Base-by-base conservation (phyloP, 2,329 filamentous ascomycete genomes). In the Scedosporium aurantiacum region DNA sequence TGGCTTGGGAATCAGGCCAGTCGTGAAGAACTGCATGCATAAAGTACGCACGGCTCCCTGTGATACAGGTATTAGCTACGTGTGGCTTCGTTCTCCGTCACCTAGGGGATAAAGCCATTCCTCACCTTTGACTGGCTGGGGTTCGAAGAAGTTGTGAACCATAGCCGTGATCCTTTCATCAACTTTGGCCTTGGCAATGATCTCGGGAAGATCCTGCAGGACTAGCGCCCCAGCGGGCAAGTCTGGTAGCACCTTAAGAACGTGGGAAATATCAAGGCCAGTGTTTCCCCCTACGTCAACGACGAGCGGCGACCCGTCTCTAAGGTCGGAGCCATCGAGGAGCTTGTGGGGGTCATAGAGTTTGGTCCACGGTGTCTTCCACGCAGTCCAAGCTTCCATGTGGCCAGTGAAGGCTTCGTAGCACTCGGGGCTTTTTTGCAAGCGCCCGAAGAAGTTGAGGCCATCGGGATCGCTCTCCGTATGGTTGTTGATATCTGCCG, bases 1-100 rank as follows among this genome's bases (percentile, higher is more conserved):
- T 63, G 25, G 69, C 70, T 10, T 70, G 67, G 4, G 69, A 67
- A n/a, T 76, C 72, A 0, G 71, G 68, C 72, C 73, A 78, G 63
- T 78, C 74, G 57, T 79, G 75, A 1, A 78, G 67, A 4, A 77
- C 68, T 2, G 70, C 71, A 61, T 76, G 74, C 68, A 77, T 68
- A 63, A 72, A 77, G 65, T 77, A 78, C 2, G 70, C 70, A 2
- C 71, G 71, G 12, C 52, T 60, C 65, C 67, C 69, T 63, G 63
- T 63, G 8, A 70, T 62, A 21, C 18, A 21, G 43, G 43, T 21
- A 21, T 47, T 10, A 47, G 43, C 43, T 47, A 37, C 32, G 14
- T 12, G 32, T 8, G 32, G 4, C 32, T 21, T 47, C 43, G n/a
- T 7, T 47, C 16, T 21, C 16, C 16, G 2, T 47, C 43, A 18